Base-by-base conservation (phyloP, 768 basidiomycete genomes). In the Mycena latifolia region DNA sequence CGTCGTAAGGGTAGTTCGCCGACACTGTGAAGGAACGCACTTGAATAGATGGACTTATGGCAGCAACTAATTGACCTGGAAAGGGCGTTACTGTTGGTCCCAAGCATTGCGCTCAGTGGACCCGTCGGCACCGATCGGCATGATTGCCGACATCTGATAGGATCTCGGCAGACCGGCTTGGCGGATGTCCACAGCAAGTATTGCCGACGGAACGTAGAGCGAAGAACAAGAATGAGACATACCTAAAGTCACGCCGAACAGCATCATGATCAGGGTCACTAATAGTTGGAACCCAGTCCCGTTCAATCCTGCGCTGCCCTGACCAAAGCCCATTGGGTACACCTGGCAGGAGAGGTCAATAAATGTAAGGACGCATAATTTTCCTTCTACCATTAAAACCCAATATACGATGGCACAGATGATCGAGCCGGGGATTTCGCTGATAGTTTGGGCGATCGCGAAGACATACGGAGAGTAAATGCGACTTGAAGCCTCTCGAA, bases 391-490 rank as follows among this genome's bases (percentile, higher is more conserved):
- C 52, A 61, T 37, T 6, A 60, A 22, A 14, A 51, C 58, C 58
- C 58, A 60, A 37, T 60, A 60, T 18, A 37, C 33, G 48, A 60
- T 39, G 7, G 46, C 58, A 14, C 46, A 50, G 22, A 60, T 33
- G 20, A 63, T 55, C 3, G 64, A 63, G 15, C 61, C 56, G 0
- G 94, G 95, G 60, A 92, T 84, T 77, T 97, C 94, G 46, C 93
- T 90, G 17, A 93, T 74, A 27, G 96, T 82, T 73, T 96, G 95
- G 3, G 90, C 88, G 35, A 93, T 84, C 31, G 94, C 92, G 74
- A 96, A 96, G 24, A 94, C 92, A 62, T 89, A 89, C 0, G 93
- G 90, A 0, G 90, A 92, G 77, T 96, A 96, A 73, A 96, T 95
- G 65, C 92, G 87, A 78, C 92, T 92, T 2, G 90, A 92, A 0